These are phyloP conservation scores for Suillus tomentosus DNA, from an alignment of 768 basidiomycete genomes.

Conservation along the genomic window DNA sequence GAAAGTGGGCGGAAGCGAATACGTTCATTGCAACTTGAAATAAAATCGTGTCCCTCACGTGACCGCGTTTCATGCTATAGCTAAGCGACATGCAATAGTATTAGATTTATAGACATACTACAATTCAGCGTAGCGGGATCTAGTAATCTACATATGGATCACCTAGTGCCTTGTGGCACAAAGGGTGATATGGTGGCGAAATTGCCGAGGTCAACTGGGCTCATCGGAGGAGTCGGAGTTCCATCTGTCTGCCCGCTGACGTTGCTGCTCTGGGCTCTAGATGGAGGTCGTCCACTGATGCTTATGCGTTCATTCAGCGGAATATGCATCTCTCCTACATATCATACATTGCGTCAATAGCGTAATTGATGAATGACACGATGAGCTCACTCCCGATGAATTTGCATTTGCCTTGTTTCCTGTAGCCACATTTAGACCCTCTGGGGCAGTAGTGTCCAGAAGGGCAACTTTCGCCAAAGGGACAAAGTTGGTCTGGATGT, in stretches of 20 bases:
- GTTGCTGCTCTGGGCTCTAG: slow-evolving; percentile 9
- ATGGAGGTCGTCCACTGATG: slow-evolving; percentile 7
- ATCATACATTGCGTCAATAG: neutral
- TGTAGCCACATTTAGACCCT: slow-evolving; percentile 35
- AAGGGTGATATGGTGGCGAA: neutral
- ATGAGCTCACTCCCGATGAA: slow-evolving; percentile 31
- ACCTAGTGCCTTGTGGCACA: slow-evolving; percentile 4
- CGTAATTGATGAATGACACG: neutral
- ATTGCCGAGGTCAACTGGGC: neutral
- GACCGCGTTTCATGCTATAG: neutral
- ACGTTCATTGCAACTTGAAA: neutral
- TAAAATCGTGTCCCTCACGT: slow-evolving; percentile 7
- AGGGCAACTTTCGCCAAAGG: slow-evolving; percentile 33
- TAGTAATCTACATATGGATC: neutral
- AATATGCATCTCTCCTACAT: slow-evolving; percentile 10
- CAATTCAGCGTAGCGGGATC: neutral
- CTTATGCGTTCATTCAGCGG: neutral
- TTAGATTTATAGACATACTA: slow-evolving; percentile 6
- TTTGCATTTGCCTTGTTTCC: slow-evolving; percentile 37
- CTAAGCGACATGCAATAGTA: neutral
- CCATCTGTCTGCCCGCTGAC: slow-evolving; percentile 10
- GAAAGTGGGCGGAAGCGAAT: neutral
- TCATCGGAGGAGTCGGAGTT: slow-evolving; percentile 8
- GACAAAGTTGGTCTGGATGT: slow-evolving; percentile 23
- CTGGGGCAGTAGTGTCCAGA: slow-evolving; percentile 41